Base-by-base conservation (phyloP, 345 rosid species). In the Pistacia vera region DNA sequence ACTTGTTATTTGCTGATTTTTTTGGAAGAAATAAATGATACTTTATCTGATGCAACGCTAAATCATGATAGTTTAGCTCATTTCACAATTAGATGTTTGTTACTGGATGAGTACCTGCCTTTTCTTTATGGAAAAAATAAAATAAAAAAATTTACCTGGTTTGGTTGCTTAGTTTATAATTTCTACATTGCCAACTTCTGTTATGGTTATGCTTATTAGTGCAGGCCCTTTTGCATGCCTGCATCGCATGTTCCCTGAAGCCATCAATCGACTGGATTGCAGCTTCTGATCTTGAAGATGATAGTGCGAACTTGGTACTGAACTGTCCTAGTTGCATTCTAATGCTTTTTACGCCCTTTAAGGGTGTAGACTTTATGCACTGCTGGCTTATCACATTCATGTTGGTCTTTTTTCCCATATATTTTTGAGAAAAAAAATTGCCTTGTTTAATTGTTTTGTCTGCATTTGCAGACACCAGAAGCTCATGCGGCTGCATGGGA, bases 171-270 rank as follows among this genome's bases (percentile, higher is more conserved):
- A 57, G 70, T 68, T 20, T 68, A 68, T 75, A 74, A 48, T 41
- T 22, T 55, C 5, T 48, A 30, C 56, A 7, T 18, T 25, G 55
- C 63, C 44, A 65, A 69, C 66, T 69, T 60, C 52, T 66, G 41
- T 70, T 25, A 46, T 68, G 65, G 36, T 60, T 70, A 57, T 74
- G 61, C 61, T 68, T 65, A 75, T n/a, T 72, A 36, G 68, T 60
- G 70, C 86, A 95, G 99, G 98, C 99, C 79, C 97, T 95, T 83
- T 82, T 95, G 78, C 99, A 95, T 86, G 97, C 99, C 51, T 95
- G 96, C 80, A 89, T 95, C 83, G 91, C 97, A 41, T 95, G 97
- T 80, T 89, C 92, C 78, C 79, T 84, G 80, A 93, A 93, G 87
- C 98, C 97, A 72, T 72, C 88, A 16, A 85, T 93, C 60, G 94